phyloP scores from a whole-genome alignment of 1,139 yeast genomes.

The Suhomyces coccinellae region DNA sequence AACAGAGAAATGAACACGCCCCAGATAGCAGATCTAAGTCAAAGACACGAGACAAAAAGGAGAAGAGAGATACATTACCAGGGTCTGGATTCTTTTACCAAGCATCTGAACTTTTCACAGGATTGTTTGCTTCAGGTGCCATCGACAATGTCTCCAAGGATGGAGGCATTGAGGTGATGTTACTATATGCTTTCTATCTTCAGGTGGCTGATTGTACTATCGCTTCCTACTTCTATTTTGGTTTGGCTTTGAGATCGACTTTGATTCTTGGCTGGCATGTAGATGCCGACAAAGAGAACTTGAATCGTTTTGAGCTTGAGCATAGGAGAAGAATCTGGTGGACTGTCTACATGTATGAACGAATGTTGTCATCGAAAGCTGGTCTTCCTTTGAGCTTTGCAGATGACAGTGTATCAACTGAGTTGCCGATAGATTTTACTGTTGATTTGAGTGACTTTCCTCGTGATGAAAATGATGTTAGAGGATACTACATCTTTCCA shows the following conservation, averaged over 20 bases:
- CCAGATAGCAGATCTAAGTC: slow-evolving; percentile 14
- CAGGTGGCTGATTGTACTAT: slow-evolving; percentile 87
- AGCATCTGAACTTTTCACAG: slow-evolving; percentile 74
- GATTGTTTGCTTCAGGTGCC: slow-evolving; percentile 76
- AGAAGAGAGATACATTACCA: slow-evolving; percentile 49
- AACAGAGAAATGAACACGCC: slow-evolving; percentile 11
- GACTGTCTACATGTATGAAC: slow-evolving; percentile 87
- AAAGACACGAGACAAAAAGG: slow-evolving; percentile 13
- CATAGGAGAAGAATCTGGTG: slow-evolving; percentile 86
- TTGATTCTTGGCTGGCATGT: slow-evolving; percentile 81
- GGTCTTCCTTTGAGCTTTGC: slow-evolving; percentile 79
- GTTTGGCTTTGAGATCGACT: slow-evolving; percentile 74
- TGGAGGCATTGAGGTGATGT: slow-evolving; percentile 79
- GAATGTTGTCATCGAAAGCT: slow-evolving; percentile 83
- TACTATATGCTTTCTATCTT: slow-evolving; percentile 74
- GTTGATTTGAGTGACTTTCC: slow-evolving; percentile 54
- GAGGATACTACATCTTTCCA: slow-evolving; percentile 68
- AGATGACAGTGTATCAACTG: slow-evolving; percentile 77
- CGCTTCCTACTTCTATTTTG: slow-evolving; percentile 79
- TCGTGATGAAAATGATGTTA: slow-evolving; percentile 51
- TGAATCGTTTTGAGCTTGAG: slow-evolving; percentile 68
- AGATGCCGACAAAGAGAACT: slow-evolving; percentile 67
- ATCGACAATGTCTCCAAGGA: slow-evolving; percentile 74
- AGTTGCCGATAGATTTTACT: slow-evolving; percentile 70
- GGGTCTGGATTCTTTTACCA: slow-evolving; percentile 77